phyloP scores from a whole-genome alignment of 192 early-diverging fungal species.

The Rhizophagus sp. region DNA sequence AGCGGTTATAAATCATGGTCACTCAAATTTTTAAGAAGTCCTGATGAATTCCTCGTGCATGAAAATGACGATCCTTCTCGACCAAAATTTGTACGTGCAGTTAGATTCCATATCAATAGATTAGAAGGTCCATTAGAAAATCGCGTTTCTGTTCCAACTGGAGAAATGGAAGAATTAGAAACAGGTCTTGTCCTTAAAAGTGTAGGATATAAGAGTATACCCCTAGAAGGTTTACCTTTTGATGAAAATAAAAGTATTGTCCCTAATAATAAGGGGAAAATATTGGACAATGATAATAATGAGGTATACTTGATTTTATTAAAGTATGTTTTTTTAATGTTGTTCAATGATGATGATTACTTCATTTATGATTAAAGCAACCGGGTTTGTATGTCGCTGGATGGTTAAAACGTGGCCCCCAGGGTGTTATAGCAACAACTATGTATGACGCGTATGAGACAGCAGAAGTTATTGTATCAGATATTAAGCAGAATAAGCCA shows the following conservation, averaged over 20 bases:
- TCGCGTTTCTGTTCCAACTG: conserved; percentile 62
- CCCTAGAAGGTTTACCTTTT: conserved; percentile 77
- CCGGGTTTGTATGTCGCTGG: conserved; percentile 87
- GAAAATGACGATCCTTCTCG: conserved; percentile 18
- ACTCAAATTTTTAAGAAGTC: conserved; percentile 74
- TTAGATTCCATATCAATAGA: conserved; percentile 65
- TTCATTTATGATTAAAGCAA: conserved; percentile 30
- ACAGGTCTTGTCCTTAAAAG: conserved; percentile 77
- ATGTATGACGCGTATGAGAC: conserved; percentile 95
- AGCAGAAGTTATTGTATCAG: conserved; percentile 70
- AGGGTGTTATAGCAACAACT: conserved; percentile 91
- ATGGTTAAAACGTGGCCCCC: conserved; percentile 95
- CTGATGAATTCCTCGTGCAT: conserved; percentile 51
- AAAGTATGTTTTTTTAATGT: not conserved
- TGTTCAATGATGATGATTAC: not conserved
- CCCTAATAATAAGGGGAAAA: conserved; percentile 81
- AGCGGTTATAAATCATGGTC: conserved; percentile 63
- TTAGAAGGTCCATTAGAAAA: conserved; percentile 63
- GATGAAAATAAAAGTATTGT: conserved; percentile 64
- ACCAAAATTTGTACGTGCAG: conserved; percentile 33
- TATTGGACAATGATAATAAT: conserved; percentile 47
- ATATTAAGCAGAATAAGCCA: conserved; percentile 48
- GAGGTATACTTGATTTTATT: conserved; percentile 26
- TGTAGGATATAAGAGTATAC: conserved; percentile 83
- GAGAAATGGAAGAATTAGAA: conserved; percentile 51